Base-by-base conservation (phyloP, 1,284 basidiomycete genomes). In the Pseudozyma tsukubaensis region DNA sequence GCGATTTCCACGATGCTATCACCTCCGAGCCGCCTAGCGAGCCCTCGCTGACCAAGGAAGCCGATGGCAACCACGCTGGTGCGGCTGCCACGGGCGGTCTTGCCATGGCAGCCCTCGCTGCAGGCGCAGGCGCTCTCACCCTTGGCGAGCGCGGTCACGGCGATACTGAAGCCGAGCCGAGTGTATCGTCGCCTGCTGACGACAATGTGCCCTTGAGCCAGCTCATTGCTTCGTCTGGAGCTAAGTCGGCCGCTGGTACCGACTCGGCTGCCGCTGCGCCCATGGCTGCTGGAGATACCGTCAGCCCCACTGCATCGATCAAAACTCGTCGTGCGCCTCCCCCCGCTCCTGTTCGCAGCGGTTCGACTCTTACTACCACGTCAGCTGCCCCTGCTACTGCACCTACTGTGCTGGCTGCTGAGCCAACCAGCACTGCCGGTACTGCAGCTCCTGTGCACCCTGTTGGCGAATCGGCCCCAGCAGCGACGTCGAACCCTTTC, bases 271-370 rank as follows among this genome's bases (percentile, higher is more conserved):
- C 55, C 16, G 54, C 48, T 2, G 24, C 29, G n/a, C 47, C 45
- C 6, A n/a, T 56, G n/a, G 40, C 43, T 10, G 43, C 14, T 11
- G 58, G 50, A 7, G 43, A 53, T 14, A 48, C 64, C 18, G 40
- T 50, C 14, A 74, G 75, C 53, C 72, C 75, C 10, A 64, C 50
- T 16, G 47, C 57, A 21, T 74, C 72, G n/a, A 65, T 60, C 58
- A 80, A 79, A 72, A 78, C 74, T 10, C 59, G 79, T 18, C 69
- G 79, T 24, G 78, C 79, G 10, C 78, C 79, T 29, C 79, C 79
- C 24, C 78, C 79, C 13, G 77, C 76, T 10, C 79, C 79, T 2
- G 68, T 77, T 6, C 65, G 79, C 13, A 62, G 59, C 55, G 49
- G 58, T 3, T 72, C 77, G 12, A 57, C 56, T 4, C 48, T 54